Evolutionary conservation across 2,329 filamentous ascomycete genomes (phyloP), one percentile per base, ranked within the genome.

Genomic region (Aspergillus carbonarius): DNA sequence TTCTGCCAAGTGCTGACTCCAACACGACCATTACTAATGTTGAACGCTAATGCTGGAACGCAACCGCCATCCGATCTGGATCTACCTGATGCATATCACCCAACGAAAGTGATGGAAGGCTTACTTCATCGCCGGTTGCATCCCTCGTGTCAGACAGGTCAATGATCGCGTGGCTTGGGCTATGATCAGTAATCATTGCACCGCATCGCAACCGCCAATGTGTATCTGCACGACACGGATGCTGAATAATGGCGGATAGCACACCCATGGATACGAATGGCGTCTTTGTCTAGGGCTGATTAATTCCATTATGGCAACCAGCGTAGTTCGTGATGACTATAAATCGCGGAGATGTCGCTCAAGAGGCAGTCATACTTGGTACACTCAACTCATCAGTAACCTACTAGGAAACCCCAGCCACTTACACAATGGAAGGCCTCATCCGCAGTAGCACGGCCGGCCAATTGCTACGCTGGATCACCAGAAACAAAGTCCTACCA

Each of bases 391-490:
- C 23, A n/a, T n/a, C 7, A n/a, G n/a, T 23, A 23, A 3, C 23
- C 23, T 23, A 23, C 3, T 5, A 3, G 23, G 23, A 23, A 3
- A 23, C 3, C 3, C 5, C 3, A 23, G 23, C 23, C 15, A 17
- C 18, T 23, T 42, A 18, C 13, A 18, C 37, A 32, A 54, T 54
- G 51, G 39, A 54, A 17, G 20, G 20, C 18, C 23, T 54, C 37
- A 30, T 54, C 17, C 51, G 37, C 37, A 32, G 17, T 10, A 54
- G 51, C 25, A 54, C 51, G 17, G 51, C 51, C 10, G 51, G 51
- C 13, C 37, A 54, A 32, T 18, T 54, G 37, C 51, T 54, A 27
- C 51, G 51, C 5, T 54, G 37, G 51, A 39, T 54, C 27, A 54
- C 51, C n/a, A 18, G 39, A 1, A 44, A 34, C 17, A 42, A 44